Conservation (phyloP, 1,139 yeast genomes). For the Candida glucosophila region DNA sequence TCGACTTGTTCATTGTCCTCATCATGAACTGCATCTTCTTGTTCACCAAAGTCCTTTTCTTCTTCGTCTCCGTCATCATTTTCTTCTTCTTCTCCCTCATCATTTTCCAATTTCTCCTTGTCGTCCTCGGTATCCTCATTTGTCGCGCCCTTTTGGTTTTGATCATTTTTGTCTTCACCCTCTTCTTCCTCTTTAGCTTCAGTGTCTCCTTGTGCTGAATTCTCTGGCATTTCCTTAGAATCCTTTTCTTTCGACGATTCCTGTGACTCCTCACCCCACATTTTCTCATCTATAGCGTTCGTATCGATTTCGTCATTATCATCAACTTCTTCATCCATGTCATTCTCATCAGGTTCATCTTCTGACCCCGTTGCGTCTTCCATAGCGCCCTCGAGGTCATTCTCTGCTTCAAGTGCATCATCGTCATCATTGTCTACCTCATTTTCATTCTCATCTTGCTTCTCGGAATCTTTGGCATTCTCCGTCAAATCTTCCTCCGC, state of each 20-base stretch:
- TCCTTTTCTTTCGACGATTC: constrained; percentile 69
- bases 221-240: constrained; percentile 58
- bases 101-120: constrained; percentile 18
- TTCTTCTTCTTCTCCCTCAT: constrained; percentile 26
- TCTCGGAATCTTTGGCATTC: constrained; percentile 78
- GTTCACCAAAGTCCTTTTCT: constrained; percentile 66
- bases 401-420: constrained; percentile 88
- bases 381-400: constrained; percentile 76
- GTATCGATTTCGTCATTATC: constrained; percentile 88
- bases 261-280: constrained; percentile 95
- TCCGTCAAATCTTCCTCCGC: constrained; percentile 79
- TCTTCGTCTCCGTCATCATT: constrained; percentile 28
- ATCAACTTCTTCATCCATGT: constrained; percentile 83
- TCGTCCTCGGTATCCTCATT: constrained; percentile 16
- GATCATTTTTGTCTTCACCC: constrained; percentile 28
- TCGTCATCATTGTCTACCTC: constrained; percentile 57
- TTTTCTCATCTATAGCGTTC: constrained; percentile 91
- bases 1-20: constrained; percentile 68
- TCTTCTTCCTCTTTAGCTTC: constrained; percentile 53
- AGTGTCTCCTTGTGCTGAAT: constrained; percentile 50
- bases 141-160: constrained; percentile 23
- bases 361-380: constrained; percentile 44
- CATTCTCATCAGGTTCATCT: constrained; percentile 44
- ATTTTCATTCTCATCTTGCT: constrained; percentile 58
- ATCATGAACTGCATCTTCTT: constrained; percentile 68